A percentile compares a stretch with the other conserved stretches of the same genome.
Evolutionary conservation across 345 rosid genomes (phyloP).

Genomic region (Physaria fendleri): DNA sequence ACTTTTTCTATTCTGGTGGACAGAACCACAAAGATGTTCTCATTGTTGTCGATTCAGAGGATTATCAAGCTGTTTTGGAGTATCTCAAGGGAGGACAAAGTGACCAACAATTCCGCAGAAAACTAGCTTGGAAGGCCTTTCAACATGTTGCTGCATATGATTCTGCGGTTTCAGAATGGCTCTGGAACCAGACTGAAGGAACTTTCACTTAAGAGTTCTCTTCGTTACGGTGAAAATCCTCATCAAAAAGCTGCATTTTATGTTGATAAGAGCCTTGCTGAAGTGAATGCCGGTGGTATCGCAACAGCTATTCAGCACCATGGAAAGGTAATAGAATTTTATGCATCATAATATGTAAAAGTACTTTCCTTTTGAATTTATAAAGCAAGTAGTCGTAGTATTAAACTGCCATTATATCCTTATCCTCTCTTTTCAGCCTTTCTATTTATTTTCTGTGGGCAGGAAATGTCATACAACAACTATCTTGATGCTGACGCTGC

Average conservation of each 20-base stretch:
- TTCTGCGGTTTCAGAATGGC: slow-evolving; percentile 93
- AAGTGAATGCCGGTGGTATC: too few relatives aligned
- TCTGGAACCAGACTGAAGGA: slow-evolving; percentile 72
- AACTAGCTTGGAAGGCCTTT: slow-evolving; percentile 93
- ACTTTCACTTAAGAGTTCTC: slow-evolving; percentile 62
- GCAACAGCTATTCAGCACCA: too few relatives aligned
- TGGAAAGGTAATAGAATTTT: not conserved
- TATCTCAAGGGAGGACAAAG: slow-evolving; percentile 53
- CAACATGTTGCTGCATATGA: slow-evolving; percentile 84
- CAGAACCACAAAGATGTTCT: slow-evolving; percentile 95
- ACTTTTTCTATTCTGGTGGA: slow-evolving; percentile 7
- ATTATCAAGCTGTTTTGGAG: slow-evolving; percentile 67
- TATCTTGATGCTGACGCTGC: slow-evolving; percentile 86
- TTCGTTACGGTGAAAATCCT: slow-evolving; percentile 95
- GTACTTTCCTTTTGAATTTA: not conserved
- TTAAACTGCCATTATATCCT: not conserved
- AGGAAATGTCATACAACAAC: slow-evolving; percentile 98
- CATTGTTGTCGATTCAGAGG: slow-evolving; percentile 72
- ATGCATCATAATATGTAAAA: not conserved
- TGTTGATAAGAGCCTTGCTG: too few relatives aligned
- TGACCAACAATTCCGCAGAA: slow-evolving; percentile 66
- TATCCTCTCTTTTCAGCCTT: not conserved
- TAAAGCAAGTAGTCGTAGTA: not conserved
- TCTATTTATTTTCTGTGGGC: slow-evolving; percentile 26
- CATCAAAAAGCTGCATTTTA: slow-evolving; percentile 50